phyloP scores from a whole-genome alignment of 1,284 basidiomycete species.

The Ceratobasidium sp. region DNA sequence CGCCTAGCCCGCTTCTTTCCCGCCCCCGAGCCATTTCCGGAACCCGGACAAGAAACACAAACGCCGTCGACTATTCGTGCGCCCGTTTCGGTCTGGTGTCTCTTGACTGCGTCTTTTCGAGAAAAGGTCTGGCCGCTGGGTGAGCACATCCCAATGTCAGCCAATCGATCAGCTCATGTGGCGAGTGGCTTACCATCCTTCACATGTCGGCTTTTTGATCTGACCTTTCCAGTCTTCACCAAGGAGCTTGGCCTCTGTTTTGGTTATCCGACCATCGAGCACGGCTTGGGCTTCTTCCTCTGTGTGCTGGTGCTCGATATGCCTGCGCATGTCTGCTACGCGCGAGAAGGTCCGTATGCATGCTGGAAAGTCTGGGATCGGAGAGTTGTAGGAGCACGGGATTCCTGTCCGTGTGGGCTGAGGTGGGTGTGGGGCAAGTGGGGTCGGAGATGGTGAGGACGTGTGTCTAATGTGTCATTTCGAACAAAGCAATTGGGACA shows the following conservation, averaged over 20 bases:
- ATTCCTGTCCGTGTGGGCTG: constrained; percentile 9
- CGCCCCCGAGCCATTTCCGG: constrained; percentile 16
- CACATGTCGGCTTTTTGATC: constrained; percentile 32
- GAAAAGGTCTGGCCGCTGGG: constrained; percentile 26
- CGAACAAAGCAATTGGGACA: too few species aligned
- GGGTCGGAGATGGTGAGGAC: neutral
- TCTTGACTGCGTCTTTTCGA: constrained; percentile 27
- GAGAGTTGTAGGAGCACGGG: constrained; percentile 13
- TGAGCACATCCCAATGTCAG: too few species aligned
- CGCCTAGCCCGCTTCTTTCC: constrained; percentile 34
- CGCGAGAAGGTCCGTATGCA: constrained; percentile 31
- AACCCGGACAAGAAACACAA: constrained; percentile 27
- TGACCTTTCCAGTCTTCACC: constrained; percentile 28
- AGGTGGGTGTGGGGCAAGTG: too few species aligned
- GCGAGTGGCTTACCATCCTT: constrained; percentile 8
- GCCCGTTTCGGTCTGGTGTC: constrained; percentile 31
- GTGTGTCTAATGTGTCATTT: too few species aligned
- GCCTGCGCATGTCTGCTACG: constrained; percentile 32
- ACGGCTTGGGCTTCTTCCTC: constrained; percentile 36
- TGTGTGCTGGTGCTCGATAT: constrained; percentile 29
- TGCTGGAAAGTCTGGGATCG: constrained; percentile 11
- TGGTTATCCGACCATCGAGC: constrained; percentile 12
- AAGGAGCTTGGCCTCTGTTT: neutral
- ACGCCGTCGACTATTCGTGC: constrained; percentile 21
- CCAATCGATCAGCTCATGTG: neutral